Base-by-base conservation (phyloP, 2,329 filamentous ascomycete genomes). In the Ramularia endophylla region DNA sequence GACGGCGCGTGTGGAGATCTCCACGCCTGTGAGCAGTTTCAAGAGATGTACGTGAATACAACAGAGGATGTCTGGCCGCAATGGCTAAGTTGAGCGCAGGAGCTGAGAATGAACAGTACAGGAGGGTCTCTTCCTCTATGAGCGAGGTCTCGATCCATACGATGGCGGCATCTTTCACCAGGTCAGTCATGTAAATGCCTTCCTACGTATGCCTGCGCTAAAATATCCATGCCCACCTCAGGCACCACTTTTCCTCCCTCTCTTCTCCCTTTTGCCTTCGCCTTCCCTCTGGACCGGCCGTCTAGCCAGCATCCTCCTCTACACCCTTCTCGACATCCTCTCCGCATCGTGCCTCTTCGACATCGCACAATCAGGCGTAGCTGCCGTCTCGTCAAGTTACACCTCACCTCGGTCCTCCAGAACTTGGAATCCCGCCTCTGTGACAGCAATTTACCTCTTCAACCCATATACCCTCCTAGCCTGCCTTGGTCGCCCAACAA, bases 21-120 rank as follows among this genome's bases (percentile, higher is more conserved):
- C 92, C 32, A 98, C 92, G 16, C 90, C 92, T 28, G 85, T 97
- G 34, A 95, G 87, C 56, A 95, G 90, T 76, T 98, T 95, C 77
- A 97, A 97, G 72, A 80, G 92, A 78, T 73, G 89, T 94, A 74
- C 65, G 83, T 66, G 13, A 34, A 25, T 25, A 25, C 22, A 17
- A 15, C 28, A 3, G 2, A 22, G 15, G 35, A 17, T 29, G 12
- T 12, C 3, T 32, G 27, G 41, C 34, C 37, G 27, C 20, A 17
- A 5, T 22, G 44, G n/a, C n/a, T n/a, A n/a, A n/a, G n/a, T n/a
- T n/a, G 31, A 15, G 40, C 33, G 38, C 48, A 56, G 49, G 46
- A 55, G 56, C 57, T 61, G 55, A 60, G 52, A 50, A 15, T 36
- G 41, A 5, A 43, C 55, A 94, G 87, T 97, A 41, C 90, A 97